Evolutionary conservation across 169 alveolate genomes (phyloP).

Genomic region (Pseudocohnilembus persalinus): DNA sequence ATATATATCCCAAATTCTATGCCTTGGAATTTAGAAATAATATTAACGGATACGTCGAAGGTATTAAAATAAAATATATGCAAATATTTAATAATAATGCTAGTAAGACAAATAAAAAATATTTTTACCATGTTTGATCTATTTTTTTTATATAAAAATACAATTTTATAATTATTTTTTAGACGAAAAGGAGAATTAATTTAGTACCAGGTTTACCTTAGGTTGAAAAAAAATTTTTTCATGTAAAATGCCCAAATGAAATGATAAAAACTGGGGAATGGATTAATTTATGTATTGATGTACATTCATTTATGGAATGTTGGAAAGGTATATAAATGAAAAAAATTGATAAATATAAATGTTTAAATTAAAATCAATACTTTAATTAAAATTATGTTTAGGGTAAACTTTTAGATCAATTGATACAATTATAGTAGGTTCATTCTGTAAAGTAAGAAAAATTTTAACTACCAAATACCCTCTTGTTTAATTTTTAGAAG

Average conservation of each 20-base stretch:
- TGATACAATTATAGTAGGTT: conserved; percentile 54
- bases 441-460: conserved; percentile 57
- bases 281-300: conserved; percentile 62
- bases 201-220: conserved; percentile 60
- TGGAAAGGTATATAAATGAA: conserved; percentile 23
- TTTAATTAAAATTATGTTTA: conserved; percentile 24
- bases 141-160: too few species aligned
- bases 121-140: too few species aligned
- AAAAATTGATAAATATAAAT: background rate
- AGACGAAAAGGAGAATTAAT: conserved; percentile 62
- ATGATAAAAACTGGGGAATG: conserved; percentile 58
- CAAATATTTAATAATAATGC: too few species aligned
- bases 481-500: conserved; percentile 39
- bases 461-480: conserved; percentile 69
- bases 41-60: conserved; percentile 56
- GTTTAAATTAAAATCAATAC: background rate
- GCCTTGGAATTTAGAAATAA: conserved; percentile 62
- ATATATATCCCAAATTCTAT: conserved; percentile 40
- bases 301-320: conserved; percentile 52
- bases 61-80: background rate
- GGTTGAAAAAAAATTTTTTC: conserved; percentile 53
- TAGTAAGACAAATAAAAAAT: too few species aligned
- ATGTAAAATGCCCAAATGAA: conserved; percentile 65
- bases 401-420: conserved; percentile 56
- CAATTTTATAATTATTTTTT: background rate